Conservation (phyloP, 306 rosid species). For the Castanea mollissima region DNA sequence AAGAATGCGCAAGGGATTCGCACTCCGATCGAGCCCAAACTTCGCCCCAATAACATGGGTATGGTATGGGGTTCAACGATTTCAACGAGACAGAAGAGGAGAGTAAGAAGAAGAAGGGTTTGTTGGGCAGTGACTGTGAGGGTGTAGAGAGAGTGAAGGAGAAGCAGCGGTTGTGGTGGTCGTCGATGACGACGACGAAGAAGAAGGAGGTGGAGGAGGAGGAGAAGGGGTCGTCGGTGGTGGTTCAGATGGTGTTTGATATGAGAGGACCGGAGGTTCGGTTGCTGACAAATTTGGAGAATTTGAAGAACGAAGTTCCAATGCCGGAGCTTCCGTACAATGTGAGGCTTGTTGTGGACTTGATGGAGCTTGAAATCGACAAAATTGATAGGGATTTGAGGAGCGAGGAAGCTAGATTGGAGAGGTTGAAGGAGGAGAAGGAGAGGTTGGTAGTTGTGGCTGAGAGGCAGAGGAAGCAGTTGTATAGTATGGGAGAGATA, state of each 20-base stretch:
- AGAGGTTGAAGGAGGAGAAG: conserved; percentile 69
- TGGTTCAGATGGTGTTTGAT: conserved; percentile 27
- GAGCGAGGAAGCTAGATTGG: neutral
- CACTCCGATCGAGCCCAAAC: conserved; percentile 67
- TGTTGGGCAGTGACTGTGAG: conserved; percentile 31
- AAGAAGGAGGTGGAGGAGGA: conserved; percentile 38
- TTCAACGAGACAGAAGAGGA: conserved; percentile 42
- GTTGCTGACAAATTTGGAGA: conserved; percentile 50
- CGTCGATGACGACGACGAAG: neutral
- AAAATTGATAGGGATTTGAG: conserved; percentile 46
- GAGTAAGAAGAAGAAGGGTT: conserved; percentile 39
- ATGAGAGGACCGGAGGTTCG: conserved; percentile 60
- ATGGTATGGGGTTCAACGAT: conserved; percentile 86
- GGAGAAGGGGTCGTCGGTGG: neutral
- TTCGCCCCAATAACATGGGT: conserved; percentile 80
- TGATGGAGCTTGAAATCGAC: conserved; percentile 46
- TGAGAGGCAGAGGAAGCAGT: conserved; percentile 61
- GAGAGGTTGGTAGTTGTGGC: conserved; percentile 61
- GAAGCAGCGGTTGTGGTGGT: conserved; percentile 41
- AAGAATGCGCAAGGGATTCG: conserved; percentile 82
- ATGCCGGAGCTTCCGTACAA: conserved; percentile 60
- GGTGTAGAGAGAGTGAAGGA: conserved; percentile 35
- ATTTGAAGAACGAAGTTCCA: conserved; percentile 45
- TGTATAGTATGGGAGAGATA: conserved; percentile 60
- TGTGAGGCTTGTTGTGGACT: conserved; percentile 45